These are phyloP conservation scores for Trametes villosa DNA, from an alignment of 768 basidiomycete species.

Conservation along the genomic window DNA sequence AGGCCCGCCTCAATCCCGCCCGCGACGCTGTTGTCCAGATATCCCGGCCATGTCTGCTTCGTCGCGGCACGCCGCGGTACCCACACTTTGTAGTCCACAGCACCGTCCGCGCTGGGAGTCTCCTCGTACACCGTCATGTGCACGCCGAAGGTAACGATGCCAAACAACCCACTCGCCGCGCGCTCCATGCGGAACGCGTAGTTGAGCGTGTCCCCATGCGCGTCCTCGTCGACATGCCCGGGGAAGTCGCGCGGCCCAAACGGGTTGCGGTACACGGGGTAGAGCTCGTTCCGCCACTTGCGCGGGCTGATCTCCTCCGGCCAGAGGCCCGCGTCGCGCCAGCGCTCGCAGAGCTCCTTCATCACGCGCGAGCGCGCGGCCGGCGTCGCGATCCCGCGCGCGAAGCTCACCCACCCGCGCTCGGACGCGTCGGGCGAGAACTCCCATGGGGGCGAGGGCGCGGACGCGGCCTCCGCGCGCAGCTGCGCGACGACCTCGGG, in stretches of 20 bases:
- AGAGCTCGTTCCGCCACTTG: conserved; percentile 89
- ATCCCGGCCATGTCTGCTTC: conserved; percentile 91
- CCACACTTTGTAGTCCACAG: conserved; percentile 70
- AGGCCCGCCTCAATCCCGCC: conserved; percentile 90
- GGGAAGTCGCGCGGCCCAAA: conserved; percentile 58
- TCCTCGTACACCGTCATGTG: conserved; percentile 82
- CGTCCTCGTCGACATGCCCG: conserved; percentile 21
- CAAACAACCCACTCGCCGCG: conserved; percentile 86
- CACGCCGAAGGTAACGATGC: conserved; percentile 88
- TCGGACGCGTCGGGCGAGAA: conserved; percentile 18
- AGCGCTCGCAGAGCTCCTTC: conserved; percentile 70
- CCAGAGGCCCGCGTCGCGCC: conserved; percentile 71
- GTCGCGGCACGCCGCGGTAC: conserved; percentile 83
- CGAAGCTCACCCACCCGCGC: conserved; percentile 49
- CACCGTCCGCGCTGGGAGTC: conserved; percentile 36
- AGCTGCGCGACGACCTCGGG: conserved; percentile 60
- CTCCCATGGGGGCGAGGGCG: conserved; percentile 46
- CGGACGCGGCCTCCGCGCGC: conserved; percentile 48
- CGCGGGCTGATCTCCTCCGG: conserved; percentile 66
- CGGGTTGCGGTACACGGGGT: conserved; percentile 74
- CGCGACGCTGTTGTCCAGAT: conserved; percentile 88
- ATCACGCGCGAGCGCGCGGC: conserved; percentile 63
- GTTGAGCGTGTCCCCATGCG: conserved; percentile 43
- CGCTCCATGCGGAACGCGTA: conserved; percentile 91
- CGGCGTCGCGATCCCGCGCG: conserved; percentile 54